Evolutionary conservation across 1,139 yeast genomes (phyloP).

Genomic region (Citeromyces hawaiiensis): DNA sequence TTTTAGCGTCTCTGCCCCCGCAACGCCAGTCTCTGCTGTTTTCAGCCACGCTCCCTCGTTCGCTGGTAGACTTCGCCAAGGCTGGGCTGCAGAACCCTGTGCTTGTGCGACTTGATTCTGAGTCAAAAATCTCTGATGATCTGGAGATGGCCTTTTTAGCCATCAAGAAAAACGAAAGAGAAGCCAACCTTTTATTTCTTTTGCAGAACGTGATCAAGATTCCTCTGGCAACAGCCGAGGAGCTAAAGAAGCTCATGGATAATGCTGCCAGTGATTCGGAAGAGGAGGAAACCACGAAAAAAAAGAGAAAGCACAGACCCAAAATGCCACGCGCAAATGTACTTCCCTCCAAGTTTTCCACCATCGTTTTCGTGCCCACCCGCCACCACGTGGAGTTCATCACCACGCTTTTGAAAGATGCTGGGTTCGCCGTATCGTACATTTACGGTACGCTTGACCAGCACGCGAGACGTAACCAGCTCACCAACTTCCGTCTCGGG

Average conservation of each 20-base stretch:
- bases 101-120: constrained; percentile 84
- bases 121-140: constrained; percentile 77
- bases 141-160: constrained; percentile 83
- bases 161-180: constrained; percentile 76
- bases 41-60: constrained; percentile 89
- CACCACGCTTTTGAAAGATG: constrained; percentile 49
- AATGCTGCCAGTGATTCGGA: constrained; percentile 37
- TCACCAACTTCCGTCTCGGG: constrained; percentile 76
- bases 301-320: constrained; percentile 24
- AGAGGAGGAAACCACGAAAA: constrained; percentile 21
- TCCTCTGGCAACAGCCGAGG: constrained; percentile 64
- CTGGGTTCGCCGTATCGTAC: constrained; percentile 73
- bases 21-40: constrained; percentile 79
- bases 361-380: constrained; percentile 91
- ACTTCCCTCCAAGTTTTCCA: constrained; percentile 72
- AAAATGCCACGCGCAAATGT: constrained; percentile 69
- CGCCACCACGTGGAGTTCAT: constrained; percentile 95
- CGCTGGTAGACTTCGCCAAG: constrained; percentile 91
- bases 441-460: constrained; percentile 94
- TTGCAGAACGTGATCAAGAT: constrained; percentile 77
- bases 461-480: constrained; percentile 83
- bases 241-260: constrained; percentile 35
- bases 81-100: constrained; percentile 92
- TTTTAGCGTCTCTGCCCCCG: constrained; percentile 71
- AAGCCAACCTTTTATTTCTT: constrained; percentile 66